Evolutionary conservation across 1,139 yeast species (phyloP), one percentile per base, ranked within the genome.

Genomic region (Yamadazyma oceani): DNA sequence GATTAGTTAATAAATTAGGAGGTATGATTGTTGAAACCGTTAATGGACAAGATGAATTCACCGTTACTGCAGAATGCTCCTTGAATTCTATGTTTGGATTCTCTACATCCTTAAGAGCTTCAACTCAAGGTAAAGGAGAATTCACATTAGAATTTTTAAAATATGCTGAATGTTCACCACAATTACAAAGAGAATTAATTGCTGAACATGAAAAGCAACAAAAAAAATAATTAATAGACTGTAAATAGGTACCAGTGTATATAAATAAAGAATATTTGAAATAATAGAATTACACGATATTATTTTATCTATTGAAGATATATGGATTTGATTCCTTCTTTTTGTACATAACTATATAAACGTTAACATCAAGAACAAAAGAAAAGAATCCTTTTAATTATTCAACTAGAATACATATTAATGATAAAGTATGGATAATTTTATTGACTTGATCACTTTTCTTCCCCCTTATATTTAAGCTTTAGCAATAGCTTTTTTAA

Each of bases 41-140:
- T 53, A 88, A 90, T 58, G 94, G 92, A 24, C 82, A 85, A 39
- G 98, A 94, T 51, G 99, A 94, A 62, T 92, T 94, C 66, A 87
- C 95, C 11, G 81, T 92, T 44, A 79, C 80, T 42, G 95, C 97
- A 24, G 97, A 92, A 62, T 90, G 97, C 69, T 85, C 98, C 11
- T 80, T 94, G 65, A 89, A 89, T 71, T 78, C 88, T 44, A 82
- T 94, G 89, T 94, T 94, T 62, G 98, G 98, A 16, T 88, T 92
- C 62, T 96, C 97, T 10, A 87, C 97, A 11, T 81, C 88, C 17
- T 75, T 94, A 60, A 85, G 99, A 72, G 97, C 98, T 26, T 84
- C 87, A 45, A 92, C 98, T 17, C 98, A 94, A 67, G 99, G 99
- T 65, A 94, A 94, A 64, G 98, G 98, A 54, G 98, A 94, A 66